Evolutionary conservation across 148 eudicot species (phyloP).

Genomic region (Rhododendron simsii): DNA sequence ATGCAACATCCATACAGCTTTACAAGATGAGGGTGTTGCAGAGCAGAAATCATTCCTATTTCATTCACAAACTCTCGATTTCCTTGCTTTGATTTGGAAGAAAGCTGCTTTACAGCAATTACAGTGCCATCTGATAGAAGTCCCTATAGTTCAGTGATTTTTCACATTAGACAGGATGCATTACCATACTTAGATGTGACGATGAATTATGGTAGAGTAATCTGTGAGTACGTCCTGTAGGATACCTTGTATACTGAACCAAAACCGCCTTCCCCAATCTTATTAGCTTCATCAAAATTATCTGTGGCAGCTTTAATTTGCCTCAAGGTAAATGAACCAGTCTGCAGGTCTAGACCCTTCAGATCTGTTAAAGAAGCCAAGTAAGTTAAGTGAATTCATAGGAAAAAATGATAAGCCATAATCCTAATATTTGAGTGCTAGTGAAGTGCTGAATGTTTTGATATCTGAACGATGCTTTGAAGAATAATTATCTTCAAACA

Average conservation of each 20-base stretch:
- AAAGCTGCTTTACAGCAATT: conserved; percentile 43
- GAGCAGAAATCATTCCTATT: conserved; percentile 37
- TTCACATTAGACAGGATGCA: too few species aligned
- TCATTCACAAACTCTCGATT: background rate
- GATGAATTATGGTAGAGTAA: too few species aligned
- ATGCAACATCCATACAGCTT: conserved; percentile 40
- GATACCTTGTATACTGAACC: conserved; percentile 40
- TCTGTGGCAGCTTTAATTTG: background rate
- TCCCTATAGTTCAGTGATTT: conserved; percentile 39
- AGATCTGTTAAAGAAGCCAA: background rate
- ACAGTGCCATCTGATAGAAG: conserved; percentile 31
- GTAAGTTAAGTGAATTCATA: background rate
- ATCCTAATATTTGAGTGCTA: background rate
- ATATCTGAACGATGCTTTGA: background rate
- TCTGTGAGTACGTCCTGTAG: too few species aligned
- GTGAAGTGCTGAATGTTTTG: background rate
- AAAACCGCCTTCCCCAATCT: background rate
- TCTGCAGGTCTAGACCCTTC: too few species aligned
- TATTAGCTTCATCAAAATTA: background rate
- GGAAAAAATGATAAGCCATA: background rate
- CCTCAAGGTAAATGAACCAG: conserved; percentile 25
- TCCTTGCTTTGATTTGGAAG: background rate
- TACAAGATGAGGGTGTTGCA: conserved; percentile 31
- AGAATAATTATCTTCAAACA: too few species aligned
- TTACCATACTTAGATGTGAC: too few species aligned